These are phyloP conservation scores for Hyphochytrium catenoides DNA, from an alignment of 352 stramenopile species.

Conservation along the genomic window DNA sequence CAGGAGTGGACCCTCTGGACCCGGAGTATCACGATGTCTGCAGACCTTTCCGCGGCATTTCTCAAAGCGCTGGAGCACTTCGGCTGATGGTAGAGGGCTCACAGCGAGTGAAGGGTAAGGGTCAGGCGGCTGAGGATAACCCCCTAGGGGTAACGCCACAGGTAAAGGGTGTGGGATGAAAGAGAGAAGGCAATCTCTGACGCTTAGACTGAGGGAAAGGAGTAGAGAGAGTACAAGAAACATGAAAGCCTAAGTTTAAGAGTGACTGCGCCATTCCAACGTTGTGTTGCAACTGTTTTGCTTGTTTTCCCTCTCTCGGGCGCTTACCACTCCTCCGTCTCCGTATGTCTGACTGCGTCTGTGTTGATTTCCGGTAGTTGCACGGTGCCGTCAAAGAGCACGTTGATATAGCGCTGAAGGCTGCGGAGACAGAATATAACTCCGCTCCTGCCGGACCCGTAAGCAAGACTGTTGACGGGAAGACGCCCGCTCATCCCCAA, in stretches of 20 bases:
- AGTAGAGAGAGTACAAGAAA: conserved; percentile 10
- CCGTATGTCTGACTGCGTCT: background rate
- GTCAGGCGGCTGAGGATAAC: conserved; percentile 13
- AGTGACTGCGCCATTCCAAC: conserved; percentile 6
- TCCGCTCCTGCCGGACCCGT: too few species aligned
- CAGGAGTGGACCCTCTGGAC: conserved; percentile 40
- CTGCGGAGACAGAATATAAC: too few species aligned
- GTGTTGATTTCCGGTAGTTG: conserved; percentile 4
- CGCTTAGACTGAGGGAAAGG: conserved; percentile 9
- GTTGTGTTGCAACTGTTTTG: conserved; percentile 6
- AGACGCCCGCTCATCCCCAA: too few species aligned
- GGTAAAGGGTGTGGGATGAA: conserved; percentile 16
- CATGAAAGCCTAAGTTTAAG: conserved; percentile 25
- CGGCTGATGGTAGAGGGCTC: conserved; percentile 65
- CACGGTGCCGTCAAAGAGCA: conserved; percentile 7
- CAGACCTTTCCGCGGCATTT: conserved; percentile 57
- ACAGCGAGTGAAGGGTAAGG: conserved; percentile 36
- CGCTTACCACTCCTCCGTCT: background rate
- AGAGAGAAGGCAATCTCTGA: conserved; percentile 34
- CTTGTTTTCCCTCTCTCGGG: background rate
- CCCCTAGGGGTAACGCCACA: conserved; percentile 31
- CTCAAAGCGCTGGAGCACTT: conserved; percentile 48
- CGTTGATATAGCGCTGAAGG: conserved; percentile 9
- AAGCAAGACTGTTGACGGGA: too few species aligned
- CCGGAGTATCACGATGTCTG: conserved; percentile 45